phyloP scores from a whole-genome alignment of 2,329 filamentous ascomycete genomes.

The Sclerotinia minor region DNA sequence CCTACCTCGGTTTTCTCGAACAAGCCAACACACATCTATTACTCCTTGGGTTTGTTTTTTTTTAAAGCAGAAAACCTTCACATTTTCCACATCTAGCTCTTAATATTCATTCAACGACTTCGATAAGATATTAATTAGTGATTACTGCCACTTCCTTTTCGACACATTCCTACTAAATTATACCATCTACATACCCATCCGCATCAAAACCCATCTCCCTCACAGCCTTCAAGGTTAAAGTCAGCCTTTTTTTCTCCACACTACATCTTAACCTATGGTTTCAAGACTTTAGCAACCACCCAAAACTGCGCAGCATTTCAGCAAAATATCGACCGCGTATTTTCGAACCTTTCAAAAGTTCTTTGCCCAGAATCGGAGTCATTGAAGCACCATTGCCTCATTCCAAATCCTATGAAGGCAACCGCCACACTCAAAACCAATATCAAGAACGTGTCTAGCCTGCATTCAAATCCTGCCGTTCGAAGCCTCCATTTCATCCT shows the following conservation, averaged over 20 bases:
- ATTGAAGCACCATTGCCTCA: conserved; percentile 18
- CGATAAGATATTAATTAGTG: conserved; percentile 13
- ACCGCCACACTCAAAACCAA: conserved; percentile 16
- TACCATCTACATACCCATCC: conserved; percentile 11
- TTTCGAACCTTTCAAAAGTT: neutral
- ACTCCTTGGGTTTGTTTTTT: conserved; percentile 10
- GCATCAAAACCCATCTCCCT: neutral
- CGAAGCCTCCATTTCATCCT: conserved; percentile 14
- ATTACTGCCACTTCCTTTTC: conserved; percentile 3
- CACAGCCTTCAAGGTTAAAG: conserved; percentile 3
- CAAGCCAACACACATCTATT: neutral
- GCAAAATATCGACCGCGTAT: conserved; percentile 18
- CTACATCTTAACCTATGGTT: conserved; percentile 10
- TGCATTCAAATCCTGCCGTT: conserved; percentile 16
- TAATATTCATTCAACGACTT: conserved; percentile 5
- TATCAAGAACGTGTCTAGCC: conserved; percentile 23
- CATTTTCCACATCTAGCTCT: conserved; percentile 9
- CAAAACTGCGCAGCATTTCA: conserved; percentile 16
- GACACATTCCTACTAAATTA: conserved; percentile 15
- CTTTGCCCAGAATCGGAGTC: conserved; percentile 16
- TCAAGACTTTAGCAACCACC: conserved; percentile 6
- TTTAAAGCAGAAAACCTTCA: conserved; percentile 4
- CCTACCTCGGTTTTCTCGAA: conserved; percentile 3
- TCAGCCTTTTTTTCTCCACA: conserved; percentile 13
- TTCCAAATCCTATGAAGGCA: conserved; percentile 19